Evolutionary conservation across 2,329 filamentous ascomycete genomes (phyloP).

Genomic region (Chlorencoelia australis): DNA sequence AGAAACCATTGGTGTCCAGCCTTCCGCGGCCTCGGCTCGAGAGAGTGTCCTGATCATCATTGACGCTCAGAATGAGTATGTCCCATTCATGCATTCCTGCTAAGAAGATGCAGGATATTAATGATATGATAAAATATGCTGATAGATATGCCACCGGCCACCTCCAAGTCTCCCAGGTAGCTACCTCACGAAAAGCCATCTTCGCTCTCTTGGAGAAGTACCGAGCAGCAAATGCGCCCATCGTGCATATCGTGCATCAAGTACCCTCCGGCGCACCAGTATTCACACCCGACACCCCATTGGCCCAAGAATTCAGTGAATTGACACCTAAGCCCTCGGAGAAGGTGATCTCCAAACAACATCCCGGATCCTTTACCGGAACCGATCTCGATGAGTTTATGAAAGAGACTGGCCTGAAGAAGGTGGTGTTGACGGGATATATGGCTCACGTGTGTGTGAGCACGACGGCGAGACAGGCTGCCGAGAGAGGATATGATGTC

Average conservation of each 20-base stretch:
- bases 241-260: slow-evolving; percentile 53
- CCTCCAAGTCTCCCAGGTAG: slow-evolving; percentile 44
- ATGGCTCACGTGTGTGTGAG: slow-evolving; percentile 58
- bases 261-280: slow-evolving; percentile 52
- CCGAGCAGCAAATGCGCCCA: slow-evolving; percentile 38
- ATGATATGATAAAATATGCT: too few relatives aligned
- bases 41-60: slow-evolving; percentile 58
- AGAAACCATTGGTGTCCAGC: slow-evolving; percentile 37
- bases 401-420: slow-evolving; percentile 40
- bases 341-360: slow-evolving; percentile 46
- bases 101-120: too few relatives aligned
- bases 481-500: slow-evolving; percentile 53
- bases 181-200: slow-evolving; percentile 45
- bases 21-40: slow-evolving; percentile 43
- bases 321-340: slow-evolving; percentile 43
- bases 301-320: slow-evolving; percentile 52
- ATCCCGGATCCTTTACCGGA: slow-evolving; percentile 49
- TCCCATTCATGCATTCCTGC: not conserved
- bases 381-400: slow-evolving; percentile 48
- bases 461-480: slow-evolving; percentile 52
- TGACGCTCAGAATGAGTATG: slow-evolving; percentile 62
- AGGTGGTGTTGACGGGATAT: slow-evolving; percentile 50
- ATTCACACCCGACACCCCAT: slow-evolving; percentile 50
- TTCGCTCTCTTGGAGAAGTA: slow-evolving; percentile 47
- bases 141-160: slow-evolving; percentile 41